phyloP scores from a whole-genome alignment of 345 rosid species.

The Gossypium herbaceum region DNA sequence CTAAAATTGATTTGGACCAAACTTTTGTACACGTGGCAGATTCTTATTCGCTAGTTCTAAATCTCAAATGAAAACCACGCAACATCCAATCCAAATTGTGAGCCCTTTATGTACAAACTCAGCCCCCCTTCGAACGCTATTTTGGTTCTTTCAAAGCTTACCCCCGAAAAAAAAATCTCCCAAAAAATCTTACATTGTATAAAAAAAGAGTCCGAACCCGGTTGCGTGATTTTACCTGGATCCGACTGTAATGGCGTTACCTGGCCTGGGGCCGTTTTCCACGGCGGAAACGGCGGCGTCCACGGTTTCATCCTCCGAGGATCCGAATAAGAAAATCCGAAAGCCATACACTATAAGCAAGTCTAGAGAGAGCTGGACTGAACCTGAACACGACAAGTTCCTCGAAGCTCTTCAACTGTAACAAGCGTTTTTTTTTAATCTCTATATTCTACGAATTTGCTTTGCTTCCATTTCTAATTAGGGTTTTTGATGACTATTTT shows the following conservation, averaged over 20 bases:
- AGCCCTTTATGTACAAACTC: neutral
- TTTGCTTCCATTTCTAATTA: slow-evolving; percentile 13
- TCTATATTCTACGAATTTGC: neutral
- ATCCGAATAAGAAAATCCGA: slow-evolving; percentile 63
- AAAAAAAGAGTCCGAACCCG: slow-evolving; percentile 50
- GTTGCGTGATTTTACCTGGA: slow-evolving; percentile 58
- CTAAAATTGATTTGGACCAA: too few species aligned
- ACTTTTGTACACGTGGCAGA: slow-evolving; percentile 28
- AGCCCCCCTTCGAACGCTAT: slow-evolving; percentile 14
- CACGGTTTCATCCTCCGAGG: slow-evolving; percentile 47
- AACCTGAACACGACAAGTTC: slow-evolving; percentile 91
- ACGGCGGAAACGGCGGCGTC: slow-evolving; percentile 35
- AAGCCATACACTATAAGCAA: slow-evolving; percentile 85
- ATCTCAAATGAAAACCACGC: neutral
- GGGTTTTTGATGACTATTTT: slow-evolving; percentile 18
- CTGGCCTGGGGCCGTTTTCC: slow-evolving; percentile 50
- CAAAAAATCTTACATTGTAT: slow-evolving; percentile 38
- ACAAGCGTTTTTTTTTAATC: slow-evolving; percentile 16
- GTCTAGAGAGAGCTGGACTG: slow-evolving; percentile 95
- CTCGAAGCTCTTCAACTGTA: slow-evolving; percentile 93
- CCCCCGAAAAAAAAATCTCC: neutral
- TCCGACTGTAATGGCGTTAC: slow-evolving; percentile 65
- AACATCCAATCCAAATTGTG: slow-evolving; percentile 13
- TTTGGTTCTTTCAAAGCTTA: slow-evolving; percentile 22
- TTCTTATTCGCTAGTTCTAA: slow-evolving; percentile 6